Base-by-base conservation (phyloP, 2,329 filamentous ascomycete genomes). In the Penicillium sp. region DNA sequence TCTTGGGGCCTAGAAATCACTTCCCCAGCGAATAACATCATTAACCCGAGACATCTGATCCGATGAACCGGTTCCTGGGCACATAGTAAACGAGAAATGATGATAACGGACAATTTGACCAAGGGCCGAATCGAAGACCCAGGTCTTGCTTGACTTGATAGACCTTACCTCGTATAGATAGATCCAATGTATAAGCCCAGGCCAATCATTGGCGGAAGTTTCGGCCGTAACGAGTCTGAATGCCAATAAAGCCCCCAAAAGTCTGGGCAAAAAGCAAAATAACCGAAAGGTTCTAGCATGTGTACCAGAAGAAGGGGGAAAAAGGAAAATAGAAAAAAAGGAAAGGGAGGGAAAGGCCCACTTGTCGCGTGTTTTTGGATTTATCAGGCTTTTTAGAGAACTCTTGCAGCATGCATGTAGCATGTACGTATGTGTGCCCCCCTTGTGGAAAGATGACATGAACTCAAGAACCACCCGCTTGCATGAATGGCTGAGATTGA, bases 11-110 rank as follows among this genome's bases (percentile, higher is more conserved):
- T 27, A 47, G 43, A 58, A 27, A 44, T 19, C 42, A 49, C 10
- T 54, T 50, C 37, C 39, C 33, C 37, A 25, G 2, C 53, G 33
- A 55, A 44, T 33, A 19, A 14, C 4, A 16, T 26, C 21, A 23
- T 25, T 23, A 4, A 9, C 19, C n/a, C 31, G 14, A 27, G 19
- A 48, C 13, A 8, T n/a, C 21, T 9, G 31, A 55, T 53, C 60
- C 55, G 44, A 56, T 58, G 50, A 57, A 55, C 53, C 6, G 54
- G 59, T 39, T 57, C 47, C n/a, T 54, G 56, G 58, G 52, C 42
- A 48, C 33, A 48, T 16, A 33, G 31, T 33, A 33, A 14, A 1
- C 31, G 23, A 21, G 19, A n/a, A n/a, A 31, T 52, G 29, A 57
- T 37, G 43, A 23, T 39, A 19, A 19, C 35, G 31, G 13, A 16